These are phyloP conservation scores for Ophiocordyceps camponoti-saundersi DNA, from an alignment of 2,329 filamentous ascomycete genomes.

Conservation along the genomic window DNA sequence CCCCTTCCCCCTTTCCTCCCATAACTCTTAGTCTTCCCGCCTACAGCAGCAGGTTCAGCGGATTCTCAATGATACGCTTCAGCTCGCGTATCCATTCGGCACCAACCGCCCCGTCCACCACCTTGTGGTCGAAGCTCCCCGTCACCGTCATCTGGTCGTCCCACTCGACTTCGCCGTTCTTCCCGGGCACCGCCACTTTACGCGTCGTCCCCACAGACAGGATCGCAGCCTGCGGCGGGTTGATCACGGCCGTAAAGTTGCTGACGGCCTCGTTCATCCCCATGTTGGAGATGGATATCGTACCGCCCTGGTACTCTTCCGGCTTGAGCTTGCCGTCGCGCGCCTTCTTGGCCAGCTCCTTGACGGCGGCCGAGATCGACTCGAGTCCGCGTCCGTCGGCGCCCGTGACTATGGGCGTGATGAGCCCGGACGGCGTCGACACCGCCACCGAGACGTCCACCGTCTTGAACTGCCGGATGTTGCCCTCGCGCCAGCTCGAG, in stretches of 20 bases:
- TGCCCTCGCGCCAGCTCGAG: conserved; percentile 80
- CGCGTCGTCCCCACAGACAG: conserved; percentile 86
- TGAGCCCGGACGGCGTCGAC: conserved; percentile 80
- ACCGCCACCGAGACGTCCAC: conserved; percentile 95
- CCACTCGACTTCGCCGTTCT: conserved; percentile 70
- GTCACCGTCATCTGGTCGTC: conserved; percentile 96
- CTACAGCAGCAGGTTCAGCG: conserved; percentile 83
- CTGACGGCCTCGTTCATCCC: conserved; percentile 97
- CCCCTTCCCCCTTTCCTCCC: background rate
- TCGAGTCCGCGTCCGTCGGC: conserved; percentile 77
- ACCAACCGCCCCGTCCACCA: conserved; percentile 89
- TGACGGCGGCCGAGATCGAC: conserved; percentile 75
- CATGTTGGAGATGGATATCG: conserved; percentile 99
- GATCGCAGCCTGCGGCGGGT: conserved; percentile 93
- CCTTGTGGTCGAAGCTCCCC: conserved; percentile 96
- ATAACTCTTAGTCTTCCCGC: background rate
- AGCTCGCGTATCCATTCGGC: conserved; percentile 93
- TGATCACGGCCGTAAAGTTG: conserved; percentile 96
- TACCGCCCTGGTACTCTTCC: conserved; percentile 97
- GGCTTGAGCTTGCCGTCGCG: conserved; percentile 97
- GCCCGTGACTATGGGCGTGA: conserved; percentile 90
- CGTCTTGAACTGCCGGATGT: conserved; percentile 83
- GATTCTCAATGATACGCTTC: conserved; percentile 97
- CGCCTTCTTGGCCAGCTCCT: conserved; percentile 92
- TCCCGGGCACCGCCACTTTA: conserved; percentile 81